Conservation (phyloP, 352 stramenopile species). For the Phytopythium helicoides region DNA sequence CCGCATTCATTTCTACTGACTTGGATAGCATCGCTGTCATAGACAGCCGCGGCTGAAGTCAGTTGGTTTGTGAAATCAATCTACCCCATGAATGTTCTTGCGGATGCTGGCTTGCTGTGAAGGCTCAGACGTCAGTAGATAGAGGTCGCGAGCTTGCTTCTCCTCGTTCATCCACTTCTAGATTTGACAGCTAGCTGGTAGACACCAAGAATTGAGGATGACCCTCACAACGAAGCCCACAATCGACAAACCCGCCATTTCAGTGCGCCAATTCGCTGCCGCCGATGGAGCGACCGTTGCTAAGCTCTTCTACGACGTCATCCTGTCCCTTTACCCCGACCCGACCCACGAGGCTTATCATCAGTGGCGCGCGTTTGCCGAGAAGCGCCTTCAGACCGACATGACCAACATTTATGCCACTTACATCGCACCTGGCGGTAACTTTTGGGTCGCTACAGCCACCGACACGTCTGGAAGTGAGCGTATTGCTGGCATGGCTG, state of each 20-base stretch:
- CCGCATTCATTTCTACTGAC: no score
- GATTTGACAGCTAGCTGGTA: no score
- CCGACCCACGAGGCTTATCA: slow-evolving; percentile 5
- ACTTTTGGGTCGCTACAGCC: slow-evolving; percentile 22
- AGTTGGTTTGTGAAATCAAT: no score
- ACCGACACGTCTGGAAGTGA: neutral
- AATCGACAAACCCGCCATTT: slow-evolving; percentile 7
- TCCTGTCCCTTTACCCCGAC: slow-evolving; percentile 12
- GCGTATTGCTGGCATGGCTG: slow-evolving; percentile 19
- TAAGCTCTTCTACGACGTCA: slow-evolving; percentile 25
- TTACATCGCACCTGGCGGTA: slow-evolving; percentile 22
- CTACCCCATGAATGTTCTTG: no score
- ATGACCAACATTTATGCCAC: slow-evolving; percentile 20
- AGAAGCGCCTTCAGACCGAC: slow-evolving; percentile 19
- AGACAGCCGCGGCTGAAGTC: no score
- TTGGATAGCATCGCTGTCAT: no score
- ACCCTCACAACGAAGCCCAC: no score
- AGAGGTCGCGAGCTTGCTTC: no score
- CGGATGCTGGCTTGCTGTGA: no score
- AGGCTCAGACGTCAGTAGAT: no score
- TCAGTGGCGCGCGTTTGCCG: slow-evolving; percentile 15
- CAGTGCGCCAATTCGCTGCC: slow-evolving; percentile 19
- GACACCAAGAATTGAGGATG: no score
- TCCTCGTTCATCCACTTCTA: no score
- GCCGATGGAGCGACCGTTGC: slow-evolving; percentile 19